These are phyloP conservation scores for Ogataea siamensis DNA, from an alignment of 805 yeast species.

Conservation along the genomic window DNA sequence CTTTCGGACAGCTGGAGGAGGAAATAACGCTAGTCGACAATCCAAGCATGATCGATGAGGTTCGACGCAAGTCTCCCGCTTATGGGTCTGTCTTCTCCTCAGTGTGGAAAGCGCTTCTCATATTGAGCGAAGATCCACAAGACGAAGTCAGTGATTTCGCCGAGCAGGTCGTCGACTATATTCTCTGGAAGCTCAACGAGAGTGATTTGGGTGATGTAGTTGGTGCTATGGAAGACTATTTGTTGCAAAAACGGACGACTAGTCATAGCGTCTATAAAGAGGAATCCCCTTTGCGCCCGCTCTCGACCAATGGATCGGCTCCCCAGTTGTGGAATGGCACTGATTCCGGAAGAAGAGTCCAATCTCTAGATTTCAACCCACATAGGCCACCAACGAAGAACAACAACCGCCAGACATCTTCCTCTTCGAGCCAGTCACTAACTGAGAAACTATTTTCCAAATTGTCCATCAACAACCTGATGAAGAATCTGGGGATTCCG, in stretches of 20 bases:
- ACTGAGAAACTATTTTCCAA: slow-evolving; percentile 24
- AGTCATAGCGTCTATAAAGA: neutral
- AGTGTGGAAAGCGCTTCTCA: slow-evolving; percentile 80
- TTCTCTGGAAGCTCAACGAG: slow-evolving; percentile 60
- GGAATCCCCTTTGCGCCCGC: slow-evolving; percentile 10
- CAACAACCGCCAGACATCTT: slow-evolving; percentile 21
- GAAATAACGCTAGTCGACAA: slow-evolving; percentile 68
- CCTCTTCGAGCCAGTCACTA: slow-evolving; percentile 25
- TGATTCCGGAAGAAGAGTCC: slow-evolving; percentile 22
- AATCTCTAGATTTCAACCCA: slow-evolving; percentile 24
- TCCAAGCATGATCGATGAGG: slow-evolving; percentile 59
- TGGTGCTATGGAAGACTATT: slow-evolving; percentile 60
- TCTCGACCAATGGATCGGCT: slow-evolving; percentile 10
- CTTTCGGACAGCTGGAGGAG: slow-evolving; percentile 79
- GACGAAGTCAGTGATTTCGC: slow-evolving; percentile 73
- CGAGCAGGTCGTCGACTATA: slow-evolving; percentile 69
- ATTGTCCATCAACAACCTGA: slow-evolving; percentile 18
- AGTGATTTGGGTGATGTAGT: slow-evolving; percentile 66
- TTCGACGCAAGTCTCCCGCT: slow-evolving; percentile 69
- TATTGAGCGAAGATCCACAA: slow-evolving; percentile 85
- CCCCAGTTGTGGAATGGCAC: slow-evolving; percentile 6
- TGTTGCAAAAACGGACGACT: slow-evolving; percentile 44
- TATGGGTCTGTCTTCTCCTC: slow-evolving; percentile 85
- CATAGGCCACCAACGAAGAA: slow-evolving; percentile 3
- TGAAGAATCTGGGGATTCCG: slow-evolving; percentile 25